A percentile compares a stretch with the other conserved stretches of the same genome.
phyloP scores from a whole-genome alignment of 108 stramenopile genomes.

The Skeletonema grethae region DNA sequence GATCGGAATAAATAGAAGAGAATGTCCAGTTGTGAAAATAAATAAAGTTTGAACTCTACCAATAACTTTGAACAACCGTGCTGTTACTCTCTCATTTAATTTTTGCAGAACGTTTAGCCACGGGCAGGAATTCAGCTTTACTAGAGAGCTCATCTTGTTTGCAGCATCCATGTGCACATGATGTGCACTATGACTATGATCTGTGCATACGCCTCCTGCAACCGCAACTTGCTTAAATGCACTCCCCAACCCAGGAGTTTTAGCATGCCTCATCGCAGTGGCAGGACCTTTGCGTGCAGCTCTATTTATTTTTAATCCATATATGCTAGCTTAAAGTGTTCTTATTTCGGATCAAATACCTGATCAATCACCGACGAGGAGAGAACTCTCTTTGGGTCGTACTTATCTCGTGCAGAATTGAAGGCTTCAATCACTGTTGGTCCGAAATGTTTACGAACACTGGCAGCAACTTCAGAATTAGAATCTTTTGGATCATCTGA shows the following conservation, averaged over 20 bases:
- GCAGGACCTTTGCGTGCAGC: too few relatives aligned
- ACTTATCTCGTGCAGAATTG: slow-evolving; percentile 60
- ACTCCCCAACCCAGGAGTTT: too few relatives aligned
- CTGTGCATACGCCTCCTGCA: too few relatives aligned
- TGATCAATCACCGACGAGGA: slow-evolving; percentile 27
- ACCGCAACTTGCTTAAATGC: too few relatives aligned
- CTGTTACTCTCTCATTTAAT: too few relatives aligned
- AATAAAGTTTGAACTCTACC: neutral
- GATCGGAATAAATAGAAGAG: neutral
- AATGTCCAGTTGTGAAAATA: slow-evolving; percentile 5
- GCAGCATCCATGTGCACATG: too few relatives aligned
- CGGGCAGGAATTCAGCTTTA: too few relatives aligned
- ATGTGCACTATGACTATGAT: too few relatives aligned
- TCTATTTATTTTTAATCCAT: too few relatives aligned
- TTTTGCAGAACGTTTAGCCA: too few relatives aligned
- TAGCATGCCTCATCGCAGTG: too few relatives aligned
- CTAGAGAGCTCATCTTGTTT: too few relatives aligned
- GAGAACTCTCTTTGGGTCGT: slow-evolving; percentile 70
- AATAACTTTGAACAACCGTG: neutral
- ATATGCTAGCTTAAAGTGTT: neutral
- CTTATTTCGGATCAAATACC: slow-evolving; percentile 14
- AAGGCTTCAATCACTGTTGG: slow-evolving; percentile 47
- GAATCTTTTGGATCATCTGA: slow-evolving; percentile 36
- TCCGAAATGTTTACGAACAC: slow-evolving; percentile 44
- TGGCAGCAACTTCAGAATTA: slow-evolving; percentile 22